These are phyloP conservation scores for Phylloporus scabripes DNA, from an alignment of 768 basidiomycete species.

Conservation along the genomic window DNA sequence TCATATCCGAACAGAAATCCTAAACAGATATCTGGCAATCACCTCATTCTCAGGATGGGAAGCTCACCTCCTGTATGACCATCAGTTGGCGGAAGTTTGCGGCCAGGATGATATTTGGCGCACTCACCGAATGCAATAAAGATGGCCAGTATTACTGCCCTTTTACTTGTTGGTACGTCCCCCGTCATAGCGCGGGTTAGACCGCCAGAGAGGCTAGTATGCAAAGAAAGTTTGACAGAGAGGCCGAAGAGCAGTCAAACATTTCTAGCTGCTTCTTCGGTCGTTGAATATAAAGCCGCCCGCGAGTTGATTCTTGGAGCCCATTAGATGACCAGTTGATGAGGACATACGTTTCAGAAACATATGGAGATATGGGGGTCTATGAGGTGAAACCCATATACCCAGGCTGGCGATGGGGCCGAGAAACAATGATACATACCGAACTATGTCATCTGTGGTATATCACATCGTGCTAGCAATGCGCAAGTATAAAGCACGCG, in stretches of 20 bases:
- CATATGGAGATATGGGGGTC: not conserved
- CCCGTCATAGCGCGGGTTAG: conserved; percentile 20
- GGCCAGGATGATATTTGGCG: not conserved
- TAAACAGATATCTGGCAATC: not conserved
- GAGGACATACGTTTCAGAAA: not conserved
- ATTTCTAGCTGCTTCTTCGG: not conserved
- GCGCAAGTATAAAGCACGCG: too few species aligned
- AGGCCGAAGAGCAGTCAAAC: not conserved
- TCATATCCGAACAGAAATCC: conserved; percentile 73
- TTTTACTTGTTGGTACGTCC: conserved; percentile 56
- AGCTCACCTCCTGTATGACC: conserved; percentile 18
- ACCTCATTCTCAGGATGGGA: not conserved
- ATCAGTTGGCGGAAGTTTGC: not conserved
- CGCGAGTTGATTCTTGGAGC: not conserved
- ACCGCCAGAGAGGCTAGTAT: not conserved
- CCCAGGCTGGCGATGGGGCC: too few species aligned
- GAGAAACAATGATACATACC: not conserved
- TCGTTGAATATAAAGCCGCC: conserved; percentile 3
- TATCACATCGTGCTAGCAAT: too few species aligned
- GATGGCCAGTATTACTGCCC: conserved; percentile 57
- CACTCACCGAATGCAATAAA: conserved; percentile 70
- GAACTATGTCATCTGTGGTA: too few species aligned
- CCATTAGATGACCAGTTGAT: conserved; percentile 14
- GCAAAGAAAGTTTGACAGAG: not conserved
- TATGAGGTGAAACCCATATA: not conserved